Evolutionary conservation across 2,329 filamentous ascomycete genomes (phyloP).

Genomic region (Penicillium griseofulvum): DNA sequence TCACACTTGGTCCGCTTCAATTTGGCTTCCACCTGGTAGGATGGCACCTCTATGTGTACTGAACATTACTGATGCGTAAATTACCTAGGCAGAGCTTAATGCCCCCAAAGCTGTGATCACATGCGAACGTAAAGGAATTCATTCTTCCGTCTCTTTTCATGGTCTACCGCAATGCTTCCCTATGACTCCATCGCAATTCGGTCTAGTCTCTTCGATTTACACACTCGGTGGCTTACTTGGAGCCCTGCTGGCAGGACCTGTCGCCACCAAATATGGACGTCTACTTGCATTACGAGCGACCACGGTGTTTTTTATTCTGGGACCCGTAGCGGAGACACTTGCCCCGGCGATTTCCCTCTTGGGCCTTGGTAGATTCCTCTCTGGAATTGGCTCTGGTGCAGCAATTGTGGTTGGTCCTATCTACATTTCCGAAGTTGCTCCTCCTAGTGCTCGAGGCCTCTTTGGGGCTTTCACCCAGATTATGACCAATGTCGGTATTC

Average conservation of each 20-base stretch:
- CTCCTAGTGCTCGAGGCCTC: conserved; percentile 69
- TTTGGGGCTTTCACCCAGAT: conserved; percentile 84
- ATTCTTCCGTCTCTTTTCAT: conserved; percentile 17
- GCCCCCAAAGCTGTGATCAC: conserved; percentile 91
- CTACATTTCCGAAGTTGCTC: conserved; percentile 90
- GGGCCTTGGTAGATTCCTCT: conserved; percentile 71
- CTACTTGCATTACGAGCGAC: conserved; percentile 74
- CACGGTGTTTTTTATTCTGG: conserved; percentile 70
- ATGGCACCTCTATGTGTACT: background rate
- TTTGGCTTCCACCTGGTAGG: conserved; percentile 90
- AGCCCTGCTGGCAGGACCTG: conserved; percentile 73
- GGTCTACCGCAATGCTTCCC: conserved; percentile 72
- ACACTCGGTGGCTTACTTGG: conserved; percentile 84
- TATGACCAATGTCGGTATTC: conserved; percentile 87
- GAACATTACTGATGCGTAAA: background rate
- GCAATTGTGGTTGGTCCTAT: conserved; percentile 90
- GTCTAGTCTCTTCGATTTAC: conserved; percentile 84
- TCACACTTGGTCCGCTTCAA: conserved; percentile 83
- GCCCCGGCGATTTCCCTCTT: conserved; percentile 66
- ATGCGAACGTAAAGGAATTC: conserved; percentile 64
- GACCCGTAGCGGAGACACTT: conserved; percentile 72
- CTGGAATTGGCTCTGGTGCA: conserved; percentile 81
- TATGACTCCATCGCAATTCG: conserved; percentile 80
- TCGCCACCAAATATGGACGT: conserved; percentile 75
- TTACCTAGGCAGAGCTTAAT: conserved; percentile 79